Evolutionary conservation across 495 filamentous ascomycete genomes (phyloP).

Genomic region (Daldinia bambusicola): DNA sequence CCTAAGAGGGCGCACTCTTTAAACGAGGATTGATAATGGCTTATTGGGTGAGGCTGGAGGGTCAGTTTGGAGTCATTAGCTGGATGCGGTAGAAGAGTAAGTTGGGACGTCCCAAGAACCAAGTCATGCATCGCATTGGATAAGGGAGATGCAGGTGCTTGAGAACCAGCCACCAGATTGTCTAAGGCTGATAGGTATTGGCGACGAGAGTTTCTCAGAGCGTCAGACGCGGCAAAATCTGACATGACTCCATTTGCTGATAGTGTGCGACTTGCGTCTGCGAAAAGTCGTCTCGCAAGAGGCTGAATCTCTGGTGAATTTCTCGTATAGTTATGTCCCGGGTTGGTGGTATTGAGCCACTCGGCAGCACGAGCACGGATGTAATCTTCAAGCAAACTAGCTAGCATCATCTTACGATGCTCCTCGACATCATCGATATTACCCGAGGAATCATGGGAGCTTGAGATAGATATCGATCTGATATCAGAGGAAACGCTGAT

Average conservation of each 20-base stretch:
- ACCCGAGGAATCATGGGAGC: constrained; percentile 15
- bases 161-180: constrained; percentile 34
- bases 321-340: constrained; percentile 41
- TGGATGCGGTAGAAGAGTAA: constrained; percentile 39
- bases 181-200: constrained; percentile 45
- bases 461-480: constrained; percentile 28
- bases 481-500: constrained; percentile 26
- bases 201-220: constrained; percentile 21
- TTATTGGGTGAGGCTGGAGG: constrained; percentile 24
- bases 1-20: constrained; percentile 54
- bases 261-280: constrained; percentile 36
- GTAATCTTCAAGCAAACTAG: constrained; percentile 48
- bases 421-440: constrained; percentile 35
- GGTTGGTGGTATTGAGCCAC: constrained; percentile 42
- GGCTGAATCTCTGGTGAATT: constrained; percentile 44
- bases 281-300: constrained; percentile 39
- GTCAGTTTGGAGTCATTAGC: constrained; percentile 35
- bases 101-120: constrained; percentile 34
- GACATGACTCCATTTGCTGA: constrained; percentile 43
- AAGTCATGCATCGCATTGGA: constrained; percentile 40
- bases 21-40: constrained; percentile 47
- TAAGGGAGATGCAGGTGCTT: constrained; percentile 19
- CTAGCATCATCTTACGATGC: constrained; percentile 50
- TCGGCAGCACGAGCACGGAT: constrained; percentile 45
- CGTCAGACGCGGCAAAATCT: constrained; percentile 32